phyloP scores from a whole-genome alignment of 2,329 filamentous ascomycete species.

The Colletotrichum sp. region DNA sequence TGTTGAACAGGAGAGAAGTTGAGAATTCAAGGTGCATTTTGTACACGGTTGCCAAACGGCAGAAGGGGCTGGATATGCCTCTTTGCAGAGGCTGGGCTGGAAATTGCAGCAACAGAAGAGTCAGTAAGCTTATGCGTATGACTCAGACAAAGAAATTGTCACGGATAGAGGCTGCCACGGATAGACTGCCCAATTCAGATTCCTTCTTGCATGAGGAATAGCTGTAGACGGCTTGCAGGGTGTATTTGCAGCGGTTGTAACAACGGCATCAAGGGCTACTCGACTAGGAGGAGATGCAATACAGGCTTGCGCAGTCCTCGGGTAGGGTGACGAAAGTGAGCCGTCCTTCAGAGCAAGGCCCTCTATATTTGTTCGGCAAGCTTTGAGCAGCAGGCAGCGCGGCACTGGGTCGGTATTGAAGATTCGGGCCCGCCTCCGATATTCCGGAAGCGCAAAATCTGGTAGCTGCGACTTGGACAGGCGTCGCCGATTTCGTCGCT shows the following conservation, averaged over 20 bases:
- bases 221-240: background rate
- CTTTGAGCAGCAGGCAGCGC: background rate
- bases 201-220: background rate
- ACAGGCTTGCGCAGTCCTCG: background rate
- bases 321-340: background rate
- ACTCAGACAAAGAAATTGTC: slow-evolving; percentile 4
- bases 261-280: background rate
- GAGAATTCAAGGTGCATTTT: background rate
- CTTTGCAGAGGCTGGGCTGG: background rate
- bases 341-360: background rate
- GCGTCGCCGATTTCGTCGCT: slow-evolving; percentile 21
- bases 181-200: background rate
- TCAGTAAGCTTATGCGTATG: background rate
- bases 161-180: slow-evolving; percentile 1
- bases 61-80: background rate
- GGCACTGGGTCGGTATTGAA: background rate
- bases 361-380: background rate
- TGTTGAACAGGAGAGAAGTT: background rate
- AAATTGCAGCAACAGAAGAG: background rate
- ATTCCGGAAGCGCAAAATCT: slow-evolving; percentile 18
- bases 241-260: background rate
- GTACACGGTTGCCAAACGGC: background rate
- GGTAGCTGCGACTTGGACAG: slow-evolving; percentile 12
- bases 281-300: background rate
- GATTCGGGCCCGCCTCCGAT: slow-evolving; percentile 16